A percentile compares a stretch with the other conserved stretches of the same genome.
These are phyloP conservation scores for Colletotrichum orchidophilum DNA, from an alignment of 2,329 filamentous ascomycete species.

Conservation along the genomic window DNA sequence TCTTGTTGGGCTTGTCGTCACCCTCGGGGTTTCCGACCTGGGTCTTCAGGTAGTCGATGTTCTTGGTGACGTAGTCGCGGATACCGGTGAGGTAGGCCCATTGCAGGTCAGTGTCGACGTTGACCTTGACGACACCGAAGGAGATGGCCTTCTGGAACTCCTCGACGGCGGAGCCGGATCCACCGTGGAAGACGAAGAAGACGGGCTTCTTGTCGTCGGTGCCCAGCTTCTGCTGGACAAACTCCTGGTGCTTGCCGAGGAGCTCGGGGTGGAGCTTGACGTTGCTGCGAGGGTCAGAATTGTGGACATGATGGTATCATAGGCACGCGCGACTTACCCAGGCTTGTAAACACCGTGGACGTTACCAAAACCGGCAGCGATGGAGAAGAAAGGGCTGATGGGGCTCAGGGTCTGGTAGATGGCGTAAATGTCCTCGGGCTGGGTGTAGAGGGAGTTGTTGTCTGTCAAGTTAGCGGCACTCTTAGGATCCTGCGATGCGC, in stretches of 20 bases:
- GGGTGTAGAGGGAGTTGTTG: conserved; percentile 97
- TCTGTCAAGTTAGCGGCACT: conserved; percentile 53
- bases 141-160: conserved; percentile 91
- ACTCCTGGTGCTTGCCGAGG: conserved; percentile 94
- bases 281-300: conserved; percentile 58
- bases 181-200: conserved; percentile 99
- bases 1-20: conserved; percentile 99
- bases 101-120: conserved; percentile 98
- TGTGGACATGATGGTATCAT: neutral
- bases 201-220: conserved; percentile 86
- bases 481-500: neutral
- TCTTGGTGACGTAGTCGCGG: conserved; percentile 92
- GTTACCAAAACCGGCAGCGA: conserved; percentile 97
- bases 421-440: conserved; percentile 93
- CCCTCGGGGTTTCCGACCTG: conserved; percentile 96
- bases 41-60: conserved; percentile 89
- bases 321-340: conserved; percentile 50
- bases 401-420: conserved; percentile 87
- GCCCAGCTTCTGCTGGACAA: conserved; percentile 82
- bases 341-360: conserved; percentile 99
- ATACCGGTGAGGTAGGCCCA: conserved; percentile 92
- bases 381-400: conserved; percentile 96
- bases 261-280: conserved; percentile 97
- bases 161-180: conserved; percentile 88
- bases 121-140: conserved; percentile 99